Conservation (phyloP, 1,284 basidiomycete species). For the Ceratobasidium sp. region DNA sequence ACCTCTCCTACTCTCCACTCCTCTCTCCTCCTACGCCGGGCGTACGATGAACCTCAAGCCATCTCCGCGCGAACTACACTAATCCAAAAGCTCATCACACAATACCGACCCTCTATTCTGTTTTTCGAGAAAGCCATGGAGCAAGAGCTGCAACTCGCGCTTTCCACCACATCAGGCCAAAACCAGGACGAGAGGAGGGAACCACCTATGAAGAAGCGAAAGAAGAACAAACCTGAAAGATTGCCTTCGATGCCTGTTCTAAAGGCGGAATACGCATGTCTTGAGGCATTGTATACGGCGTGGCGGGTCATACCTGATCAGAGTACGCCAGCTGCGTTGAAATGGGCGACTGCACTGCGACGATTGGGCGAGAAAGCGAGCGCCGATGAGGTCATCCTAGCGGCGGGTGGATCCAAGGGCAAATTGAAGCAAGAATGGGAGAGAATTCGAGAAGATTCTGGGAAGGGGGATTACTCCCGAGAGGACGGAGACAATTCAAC, state of each 20-base stretch:
- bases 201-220: neutral
- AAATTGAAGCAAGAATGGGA: slow-evolving; percentile 31
- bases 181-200: neutral
- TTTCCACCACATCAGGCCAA: neutral
- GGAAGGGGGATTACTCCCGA: neutral
- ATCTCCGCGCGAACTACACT: neutral
- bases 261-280: neutral
- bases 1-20: slow-evolving; percentile 35
- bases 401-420: slow-evolving; percentile 31
- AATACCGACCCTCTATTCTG: slow-evolving; percentile 21
- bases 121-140: slow-evolving; percentile 28
- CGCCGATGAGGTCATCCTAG: slow-evolving; percentile 1
- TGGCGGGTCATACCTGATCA: slow-evolving; percentile 39
- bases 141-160: slow-evolving; percentile 1
- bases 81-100: slow-evolving; percentile 8
- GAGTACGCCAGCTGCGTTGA: slow-evolving; percentile 8
- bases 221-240: neutral
- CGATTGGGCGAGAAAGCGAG: slow-evolving; percentile 3
- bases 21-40: slow-evolving; percentile 28
- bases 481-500: neutral
- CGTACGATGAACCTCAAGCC: slow-evolving; percentile 23
- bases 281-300: slow-evolving; percentile 20
- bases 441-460: neutral
- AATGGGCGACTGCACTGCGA: slow-evolving; percentile 13
- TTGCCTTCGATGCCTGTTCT: neutral